Conservation (phyloP, 495 filamentous ascomycete species). For the Penicillium ochrochloron region DNA sequence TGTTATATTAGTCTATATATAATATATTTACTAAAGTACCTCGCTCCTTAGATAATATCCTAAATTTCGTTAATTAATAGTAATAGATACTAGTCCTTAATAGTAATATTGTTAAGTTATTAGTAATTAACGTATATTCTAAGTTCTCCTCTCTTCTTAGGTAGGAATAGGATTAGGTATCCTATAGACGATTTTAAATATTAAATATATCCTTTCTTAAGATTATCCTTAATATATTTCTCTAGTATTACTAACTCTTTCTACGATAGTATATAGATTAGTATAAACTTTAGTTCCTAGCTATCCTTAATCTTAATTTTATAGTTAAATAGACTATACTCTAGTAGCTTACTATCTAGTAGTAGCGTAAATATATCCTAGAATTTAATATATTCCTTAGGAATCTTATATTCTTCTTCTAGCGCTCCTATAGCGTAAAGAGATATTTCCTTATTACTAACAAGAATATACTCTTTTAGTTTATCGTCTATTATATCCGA, state of each 20-base stretch:
- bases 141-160: constrained; percentile 32
- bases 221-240: constrained; percentile 5
- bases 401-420: constrained; percentile 6
- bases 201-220: constrained; percentile 1
- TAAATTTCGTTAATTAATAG: constrained; percentile 25
- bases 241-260: constrained; percentile 15
- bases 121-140: constrained; percentile 31
- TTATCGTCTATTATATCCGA: neutral
- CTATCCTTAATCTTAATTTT: constrained; percentile 6
- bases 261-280: neutral
- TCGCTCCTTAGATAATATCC: constrained; percentile 24
- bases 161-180: constrained; percentile 31
- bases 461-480: neutral
- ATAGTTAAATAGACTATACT: constrained; percentile 2
- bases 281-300: neutral
- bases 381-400: constrained; percentile 4
- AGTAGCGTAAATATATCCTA: constrained; percentile 15
- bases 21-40: constrained; percentile 32
- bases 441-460: neutral
- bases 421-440: neutral
- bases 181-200: neutral
- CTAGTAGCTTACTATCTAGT: constrained; percentile 17
- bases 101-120: constrained; percentile 32
- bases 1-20: too few species aligned
- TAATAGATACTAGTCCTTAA: constrained; percentile 33